These are phyloP conservation scores for Backusella morwellensis DNA, from an alignment of 192 early-diverging fungal species.

Conservation along the genomic window DNA sequence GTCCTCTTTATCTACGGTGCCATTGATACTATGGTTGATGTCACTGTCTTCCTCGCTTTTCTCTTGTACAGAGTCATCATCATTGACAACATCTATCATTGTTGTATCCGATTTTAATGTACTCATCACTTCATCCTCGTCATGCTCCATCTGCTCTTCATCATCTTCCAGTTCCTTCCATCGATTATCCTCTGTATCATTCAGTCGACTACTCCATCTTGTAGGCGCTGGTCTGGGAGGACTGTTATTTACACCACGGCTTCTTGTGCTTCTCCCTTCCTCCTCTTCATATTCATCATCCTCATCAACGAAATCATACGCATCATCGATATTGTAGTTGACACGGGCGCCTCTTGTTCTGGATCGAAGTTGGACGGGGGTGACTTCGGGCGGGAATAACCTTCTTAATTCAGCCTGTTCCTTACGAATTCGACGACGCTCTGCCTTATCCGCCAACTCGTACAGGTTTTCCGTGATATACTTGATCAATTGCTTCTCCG, in stretches of 20 bases:
- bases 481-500: conserved; percentile 15
- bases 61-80: not conserved
- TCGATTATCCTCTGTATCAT: conserved; percentile 30
- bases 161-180: conserved; percentile 35
- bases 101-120: not conserved
- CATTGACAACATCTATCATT: not conserved
- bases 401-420: not conserved
- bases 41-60: not conserved
- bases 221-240: not conserved
- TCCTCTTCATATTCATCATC: conserved; percentile 19
- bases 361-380: conserved; percentile 8
- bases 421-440: not conserved
- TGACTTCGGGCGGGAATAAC: conserved; percentile 1
- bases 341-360: conserved; percentile 11
- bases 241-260: too few species aligned
- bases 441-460: not conserved
- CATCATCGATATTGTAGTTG: conserved; percentile 15
- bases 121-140: not conserved
- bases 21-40: not conserved
- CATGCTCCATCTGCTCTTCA: conserved; percentile 19
- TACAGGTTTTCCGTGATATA: not conserved
- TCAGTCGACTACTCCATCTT: conserved; percentile 22
- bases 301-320: conserved; percentile 21
- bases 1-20: not conserved
- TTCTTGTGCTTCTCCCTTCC: not conserved